These are phyloP conservation scores for Fallopia convolvulus DNA, from an alignment of 148 eudicot genomes.

Conservation along the genomic window DNA sequence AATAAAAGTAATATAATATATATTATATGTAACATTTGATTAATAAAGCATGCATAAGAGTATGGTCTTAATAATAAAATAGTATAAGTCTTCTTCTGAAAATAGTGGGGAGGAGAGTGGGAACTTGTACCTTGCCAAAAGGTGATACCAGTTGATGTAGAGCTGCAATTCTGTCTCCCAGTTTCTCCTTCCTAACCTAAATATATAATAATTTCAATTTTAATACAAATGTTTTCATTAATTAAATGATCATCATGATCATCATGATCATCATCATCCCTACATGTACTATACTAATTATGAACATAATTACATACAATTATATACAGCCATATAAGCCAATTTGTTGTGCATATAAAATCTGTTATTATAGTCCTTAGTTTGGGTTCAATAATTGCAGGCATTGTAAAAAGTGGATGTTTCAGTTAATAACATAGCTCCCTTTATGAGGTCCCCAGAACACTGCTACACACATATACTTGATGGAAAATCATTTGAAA, in stretches of 20 bases:
- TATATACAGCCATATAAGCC: not conserved
- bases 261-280: not conserved
- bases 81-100: not conserved
- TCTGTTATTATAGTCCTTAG: slow-evolving; percentile 5
- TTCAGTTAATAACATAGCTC: not conserved
- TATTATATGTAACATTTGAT: not conserved
- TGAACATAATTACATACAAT: not conserved
- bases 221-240: not conserved
- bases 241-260: not conserved
- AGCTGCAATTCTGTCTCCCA: slow-evolving; percentile 59
- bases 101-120: slow-evolving; percentile 6
- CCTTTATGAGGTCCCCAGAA: slow-evolving; percentile 8
- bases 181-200: slow-evolving; percentile 53
- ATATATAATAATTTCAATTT: not conserved
- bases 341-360: not conserved
- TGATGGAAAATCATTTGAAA: slow-evolving; percentile 5
- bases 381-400: slow-evolving; percentile 1
- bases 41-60: slow-evolving; percentile 5
- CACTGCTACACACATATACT: not conserved
- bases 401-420: not conserved
- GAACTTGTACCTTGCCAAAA: slow-evolving; percentile 52
- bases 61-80: slow-evolving; percentile 7
- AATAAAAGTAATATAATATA: not conserved
- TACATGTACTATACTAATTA: not conserved
- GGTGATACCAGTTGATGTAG: slow-evolving; percentile 62